These are phyloP conservation scores for Auriscalpium orientale DNA, from an alignment of 768 basidiomycete genomes.

Conservation along the genomic window DNA sequence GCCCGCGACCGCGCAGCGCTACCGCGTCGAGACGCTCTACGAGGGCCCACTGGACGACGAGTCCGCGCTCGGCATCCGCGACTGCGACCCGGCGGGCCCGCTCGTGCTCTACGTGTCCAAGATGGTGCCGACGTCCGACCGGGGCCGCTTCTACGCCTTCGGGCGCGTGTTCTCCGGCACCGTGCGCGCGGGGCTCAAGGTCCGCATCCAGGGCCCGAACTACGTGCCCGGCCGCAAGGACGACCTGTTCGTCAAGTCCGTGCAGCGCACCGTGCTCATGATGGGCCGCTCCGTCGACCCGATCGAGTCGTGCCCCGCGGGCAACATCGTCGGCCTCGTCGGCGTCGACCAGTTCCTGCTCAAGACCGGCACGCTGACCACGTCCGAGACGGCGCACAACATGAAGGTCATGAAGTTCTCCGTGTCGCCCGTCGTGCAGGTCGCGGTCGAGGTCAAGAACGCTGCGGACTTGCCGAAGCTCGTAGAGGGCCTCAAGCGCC, in stretches of 20 bases:
- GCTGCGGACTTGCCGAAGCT: constrained; percentile 98
- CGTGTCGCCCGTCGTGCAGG: constrained; percentile 98
- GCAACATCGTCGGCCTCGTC: constrained; percentile 98
- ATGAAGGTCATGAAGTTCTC: constrained; percentile 99
- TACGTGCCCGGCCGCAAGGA: constrained; percentile 98
- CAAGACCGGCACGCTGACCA: constrained; percentile 97
- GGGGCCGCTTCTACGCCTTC: constrained; percentile 99
- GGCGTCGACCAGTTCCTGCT: constrained; percentile 99
- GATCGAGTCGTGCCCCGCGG: constrained; percentile 97
- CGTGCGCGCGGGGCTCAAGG: constrained; percentile 93
- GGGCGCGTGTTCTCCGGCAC: constrained; percentile 99
- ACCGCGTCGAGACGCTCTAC: constrained; percentile 99
- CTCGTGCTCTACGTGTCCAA: constrained; percentile 98
- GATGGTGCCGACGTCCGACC: constrained; percentile 99
- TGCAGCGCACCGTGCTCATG: constrained; percentile 99
- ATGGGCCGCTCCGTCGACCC: constrained; percentile 99
- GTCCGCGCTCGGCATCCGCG: constrained; percentile 95
- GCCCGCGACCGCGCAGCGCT: constrained; percentile 92
- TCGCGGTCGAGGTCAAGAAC: constrained; percentile 99
- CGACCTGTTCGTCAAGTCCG: constrained; percentile 94
- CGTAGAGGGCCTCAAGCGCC: constrained; percentile 99
- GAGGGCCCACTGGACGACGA: constrained; percentile 99
- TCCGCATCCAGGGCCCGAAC: constrained; percentile 99
- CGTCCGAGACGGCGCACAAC: constrained; percentile 98
- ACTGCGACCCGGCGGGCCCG: constrained; percentile 94